These are phyloP conservation scores for Lyophyllum semitale DNA, from an alignment of 768 basidiomycete genomes.

Conservation along the genomic window DNA sequence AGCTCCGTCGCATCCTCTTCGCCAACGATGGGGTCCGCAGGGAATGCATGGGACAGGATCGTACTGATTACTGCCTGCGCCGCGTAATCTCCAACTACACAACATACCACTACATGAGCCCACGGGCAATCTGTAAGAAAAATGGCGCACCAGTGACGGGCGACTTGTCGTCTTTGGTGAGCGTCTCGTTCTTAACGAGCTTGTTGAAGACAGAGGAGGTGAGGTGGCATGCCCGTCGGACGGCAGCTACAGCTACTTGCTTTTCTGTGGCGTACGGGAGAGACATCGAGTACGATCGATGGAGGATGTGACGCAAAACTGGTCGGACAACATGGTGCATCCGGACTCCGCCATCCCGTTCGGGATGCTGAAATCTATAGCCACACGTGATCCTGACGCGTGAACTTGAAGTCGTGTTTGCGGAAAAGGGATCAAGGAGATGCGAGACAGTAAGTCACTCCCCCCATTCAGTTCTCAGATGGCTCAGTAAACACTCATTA, in stretches of 20 bases:
- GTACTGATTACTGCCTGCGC: constrained; percentile 91
- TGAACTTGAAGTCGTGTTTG: too few relatives aligned
- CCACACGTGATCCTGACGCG: background rate
- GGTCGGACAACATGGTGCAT: constrained; percentile 15
- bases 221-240: constrained; percentile 81
- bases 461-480: background rate
- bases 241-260: constrained; percentile 82
- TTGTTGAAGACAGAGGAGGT: constrained; percentile 86
- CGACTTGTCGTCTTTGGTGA: constrained; percentile 89
- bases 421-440: too few relatives aligned
- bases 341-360: constrained; percentile 1
- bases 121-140: background rate
- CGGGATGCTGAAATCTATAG: background rate
- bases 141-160: constrained; percentile 75
- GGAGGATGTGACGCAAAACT: constrained; percentile 15
- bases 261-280: constrained; percentile 65
- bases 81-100: constrained; percentile 86
- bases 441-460: background rate
- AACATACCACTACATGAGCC: background rate
- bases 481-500: background rate
- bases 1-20: constrained; percentile 92
- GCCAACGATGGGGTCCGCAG: constrained; percentile 85
- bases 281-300: constrained; percentile 46
- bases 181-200: constrained; percentile 81
- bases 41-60: constrained; percentile 78